These are phyloP conservation scores for Xylariaceae sp. DNA, from an alignment of 2,329 filamentous ascomycete genomes.

Conservation along the genomic window DNA sequence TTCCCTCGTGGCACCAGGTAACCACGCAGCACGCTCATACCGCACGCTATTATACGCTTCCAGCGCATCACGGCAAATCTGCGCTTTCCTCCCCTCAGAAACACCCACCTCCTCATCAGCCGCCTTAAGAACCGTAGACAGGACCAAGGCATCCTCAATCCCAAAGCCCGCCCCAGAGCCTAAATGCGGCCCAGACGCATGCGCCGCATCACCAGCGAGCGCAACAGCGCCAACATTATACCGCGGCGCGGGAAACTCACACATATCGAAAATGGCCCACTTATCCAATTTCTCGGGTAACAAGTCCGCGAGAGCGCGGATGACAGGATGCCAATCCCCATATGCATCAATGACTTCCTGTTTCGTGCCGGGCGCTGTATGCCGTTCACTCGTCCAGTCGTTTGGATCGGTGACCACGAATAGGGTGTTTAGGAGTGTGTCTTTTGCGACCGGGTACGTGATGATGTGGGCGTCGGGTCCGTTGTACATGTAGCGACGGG, in stretches of 20 bases:
- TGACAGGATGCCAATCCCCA: slow-evolving; percentile 37
- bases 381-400: slow-evolving; percentile 33
- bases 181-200: slow-evolving; percentile 50
- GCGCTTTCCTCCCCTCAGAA: neutral
- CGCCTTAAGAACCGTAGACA: slow-evolving; percentile 23
- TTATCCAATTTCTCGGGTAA: slow-evolving; percentile 47
- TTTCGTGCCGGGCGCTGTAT: slow-evolving; percentile 35
- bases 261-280: slow-evolving; percentile 52
- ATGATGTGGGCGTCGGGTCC: slow-evolving; percentile 54
- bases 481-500: slow-evolving; percentile 50
- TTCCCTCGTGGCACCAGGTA: slow-evolving; percentile 29
- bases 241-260: slow-evolving; percentile 40
- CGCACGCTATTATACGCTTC: slow-evolving; percentile 28
- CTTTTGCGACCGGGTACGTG: slow-evolving; percentile 56
- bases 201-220: slow-evolving; percentile 52
- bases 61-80: slow-evolving; percentile 26
- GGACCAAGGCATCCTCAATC: slow-evolving; percentile 47
- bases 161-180: slow-evolving; percentile 53
- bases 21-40: slow-evolving; percentile 31
- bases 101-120: slow-evolving; percentile 15
- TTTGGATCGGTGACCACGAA: slow-evolving; percentile 39
- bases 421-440: slow-evolving; percentile 52
- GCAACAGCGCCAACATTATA: slow-evolving; percentile 43
- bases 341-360: slow-evolving; percentile 39
- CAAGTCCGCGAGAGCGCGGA: slow-evolving; percentile 36